Evolutionary conservation across 371 early-diverging fungal genomes (phyloP).

Genomic region (Actinomortierella wolfii): DNA sequence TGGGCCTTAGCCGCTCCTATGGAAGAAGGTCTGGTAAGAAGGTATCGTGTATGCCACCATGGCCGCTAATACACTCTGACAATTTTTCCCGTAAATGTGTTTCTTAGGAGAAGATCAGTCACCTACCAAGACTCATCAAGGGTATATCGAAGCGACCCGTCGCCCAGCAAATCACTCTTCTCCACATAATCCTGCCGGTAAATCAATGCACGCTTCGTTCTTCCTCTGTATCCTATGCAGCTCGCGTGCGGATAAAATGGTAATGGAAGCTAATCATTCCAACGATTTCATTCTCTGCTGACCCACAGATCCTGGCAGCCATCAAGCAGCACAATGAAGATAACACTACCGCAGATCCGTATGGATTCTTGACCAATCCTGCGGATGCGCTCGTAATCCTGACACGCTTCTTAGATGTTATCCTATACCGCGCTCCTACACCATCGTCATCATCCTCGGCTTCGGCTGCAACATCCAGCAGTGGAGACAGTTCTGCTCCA

Average conservation of each 20-base stretch:
- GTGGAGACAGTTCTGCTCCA: slow-evolving; percentile 20
- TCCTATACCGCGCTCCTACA: slow-evolving; percentile 63
- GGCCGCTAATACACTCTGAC: not conserved
- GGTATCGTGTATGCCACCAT: not conserved
- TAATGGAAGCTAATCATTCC: not conserved
- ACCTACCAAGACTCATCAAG: slow-evolving; percentile 62
- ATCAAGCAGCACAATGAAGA: slow-evolving; percentile 57
- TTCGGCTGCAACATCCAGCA: slow-evolving; percentile 9
- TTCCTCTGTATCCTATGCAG: not conserved
- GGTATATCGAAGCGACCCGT: slow-evolving; percentile 60
- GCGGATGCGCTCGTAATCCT: slow-evolving; percentile 61
- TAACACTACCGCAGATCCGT: slow-evolving; percentile 55
- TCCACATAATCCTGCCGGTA: slow-evolving; percentile 73
- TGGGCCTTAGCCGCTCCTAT: no score
- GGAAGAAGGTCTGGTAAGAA: slow-evolving; percentile 2
- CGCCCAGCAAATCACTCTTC: slow-evolving; percentile 61
- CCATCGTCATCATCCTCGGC: not conserved
- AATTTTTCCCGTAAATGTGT: not conserved
- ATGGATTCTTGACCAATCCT: slow-evolving; percentile 58
- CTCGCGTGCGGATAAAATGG: not conserved
- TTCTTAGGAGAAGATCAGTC: slow-evolving; percentile 22
- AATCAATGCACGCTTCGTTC: not conserved
- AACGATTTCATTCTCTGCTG: not conserved
- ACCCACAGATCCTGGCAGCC: slow-evolving; percentile 53
- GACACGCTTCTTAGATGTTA: slow-evolving; percentile 64